Base-by-base conservation (phyloP, 2,329 filamentous ascomycete species). In the Stromatinia cepivora region DNA sequence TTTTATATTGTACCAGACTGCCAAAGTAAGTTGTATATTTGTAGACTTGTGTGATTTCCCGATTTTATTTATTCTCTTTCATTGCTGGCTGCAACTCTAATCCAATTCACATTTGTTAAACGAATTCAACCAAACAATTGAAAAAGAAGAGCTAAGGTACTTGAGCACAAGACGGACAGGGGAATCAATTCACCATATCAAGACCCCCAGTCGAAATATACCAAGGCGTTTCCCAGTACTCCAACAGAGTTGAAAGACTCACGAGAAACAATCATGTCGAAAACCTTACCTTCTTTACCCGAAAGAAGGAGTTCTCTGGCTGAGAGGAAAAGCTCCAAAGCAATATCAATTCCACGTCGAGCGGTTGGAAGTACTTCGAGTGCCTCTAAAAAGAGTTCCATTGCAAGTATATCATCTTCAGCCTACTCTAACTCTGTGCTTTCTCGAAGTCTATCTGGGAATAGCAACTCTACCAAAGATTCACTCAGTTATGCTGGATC, bases 191-290 rank as follows among this genome's bases (percentile, higher is more conserved):
- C 57, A n/a, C 48, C 36, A 13, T 39, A 50, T 46, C 46, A 17
- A 75, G 73, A 75, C 8, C 22, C 45, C 22, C 72, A 72, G 31
- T 74, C 73, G 9, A 69, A 73, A 54, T 75, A 75, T 65, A 76
- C 75, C 2, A 78, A 77, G 71, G 71, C 69, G 9, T 64, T 77
- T 45, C 76, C 75, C 50, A 69, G 69, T 48, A 71, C 74, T 46
- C 62, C 68, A 53, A 39, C 56, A 34, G 50, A 63, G 17, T 68
- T 54, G 66, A 68, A 25, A 34, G 50, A 50, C 20, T 52, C 68
- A 5, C 25, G 68, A 28, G 48, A 57, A 53, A 28, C 54, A 42
- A 64, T 69, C 22, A 71, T 65, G 48, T 71, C 71, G 11, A 56
- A 36, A 15, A 58, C 66, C 34, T 74, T 73, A 36, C 69, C 74